Evolutionary conservation across 1,284 basidiomycete genomes (phyloP).

Genomic region (Ganoderma lingzhi): DNA sequence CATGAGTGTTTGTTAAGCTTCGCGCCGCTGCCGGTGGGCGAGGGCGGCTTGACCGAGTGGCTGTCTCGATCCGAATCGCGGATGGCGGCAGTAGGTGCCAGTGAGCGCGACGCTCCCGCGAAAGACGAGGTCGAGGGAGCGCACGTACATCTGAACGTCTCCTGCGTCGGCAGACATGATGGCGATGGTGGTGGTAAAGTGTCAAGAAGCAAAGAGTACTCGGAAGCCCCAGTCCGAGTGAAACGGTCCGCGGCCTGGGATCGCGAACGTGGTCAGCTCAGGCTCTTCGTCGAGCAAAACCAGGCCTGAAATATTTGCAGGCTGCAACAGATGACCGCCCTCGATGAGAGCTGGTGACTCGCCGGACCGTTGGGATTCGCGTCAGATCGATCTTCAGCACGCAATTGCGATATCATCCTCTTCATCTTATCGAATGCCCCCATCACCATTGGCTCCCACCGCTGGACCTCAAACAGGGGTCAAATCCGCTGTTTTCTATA

Average conservation of each 20-base stretch:
- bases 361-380: slow-evolving; percentile 23
- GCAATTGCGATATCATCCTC: slow-evolving; percentile 23
- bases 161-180: slow-evolving; percentile 29
- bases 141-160: slow-evolving; percentile 32
- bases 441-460: slow-evolving; percentile 18
- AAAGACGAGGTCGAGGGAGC: no score
- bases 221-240: not conserved
- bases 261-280: slow-evolving; percentile 2
- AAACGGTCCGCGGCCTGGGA: not conserved
- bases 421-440: slow-evolving; percentile 19
- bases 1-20: slow-evolving; percentile 78
- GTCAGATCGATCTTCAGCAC: slow-evolving; percentile 37
- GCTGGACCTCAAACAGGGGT: not conserved
- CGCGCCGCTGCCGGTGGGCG: slow-evolving; percentile 48
- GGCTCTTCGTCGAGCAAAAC: no score
- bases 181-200: slow-evolving; percentile 12
- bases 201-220: slow-evolving; percentile 16
- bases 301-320: slow-evolving; percentile 15
- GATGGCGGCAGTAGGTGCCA: no score
- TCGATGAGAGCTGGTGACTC: slow-evolving; percentile 17
- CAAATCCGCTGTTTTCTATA: not conserved
- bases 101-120: slow-evolving; percentile 14
- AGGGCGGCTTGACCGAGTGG: slow-evolving; percentile 50
- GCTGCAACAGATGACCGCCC: slow-evolving; percentile 25
- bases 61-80: slow-evolving; percentile 37